Conservation (phyloP, 306 rosid genomes). For the Casuarina cunninghamiana region DNA sequence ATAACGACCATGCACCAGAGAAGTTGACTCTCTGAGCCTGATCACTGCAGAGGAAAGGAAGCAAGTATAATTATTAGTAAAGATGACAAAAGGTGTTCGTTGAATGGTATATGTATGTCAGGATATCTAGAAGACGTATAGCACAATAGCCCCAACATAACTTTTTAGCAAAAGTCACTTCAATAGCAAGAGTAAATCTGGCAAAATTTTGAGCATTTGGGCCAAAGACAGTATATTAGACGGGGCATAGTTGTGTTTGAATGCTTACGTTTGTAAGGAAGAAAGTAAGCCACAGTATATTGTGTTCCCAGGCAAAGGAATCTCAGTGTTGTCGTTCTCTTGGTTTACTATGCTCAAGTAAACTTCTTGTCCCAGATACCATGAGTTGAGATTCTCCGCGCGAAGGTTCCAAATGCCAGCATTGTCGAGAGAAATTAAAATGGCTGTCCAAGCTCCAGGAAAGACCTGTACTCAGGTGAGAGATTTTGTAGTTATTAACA, state of each 20-base stretch:
- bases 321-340: constrained; percentile 52
- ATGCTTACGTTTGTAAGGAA: constrained; percentile 77
- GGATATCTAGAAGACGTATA: background rate
- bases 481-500: constrained; percentile 11
- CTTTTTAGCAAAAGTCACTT: background rate
- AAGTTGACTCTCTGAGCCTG: constrained; percentile 81
- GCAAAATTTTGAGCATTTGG: background rate
- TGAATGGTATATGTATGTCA: background rate
- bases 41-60: constrained; percentile 58
- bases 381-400: constrained; percentile 76
- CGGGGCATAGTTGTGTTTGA: background rate
- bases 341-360: constrained; percentile 69
- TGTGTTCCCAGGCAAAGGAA: constrained; percentile 60
- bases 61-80: constrained; percentile 4
- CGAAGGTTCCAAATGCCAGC: constrained; percentile 95
- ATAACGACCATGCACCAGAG: constrained; percentile 46
- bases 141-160: background rate
- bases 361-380: constrained; percentile 91
- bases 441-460: constrained; percentile 97
- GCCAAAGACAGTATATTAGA: background rate
- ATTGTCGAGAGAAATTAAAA: constrained; percentile 80
- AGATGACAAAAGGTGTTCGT: background rate
- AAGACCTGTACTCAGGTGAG: constrained; percentile 56
- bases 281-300: constrained; percentile 87
- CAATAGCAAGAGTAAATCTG: background rate